Evolutionary conservation across 805 yeast genomes (phyloP).

Genomic region (Monosporozyma aquatica): DNA sequence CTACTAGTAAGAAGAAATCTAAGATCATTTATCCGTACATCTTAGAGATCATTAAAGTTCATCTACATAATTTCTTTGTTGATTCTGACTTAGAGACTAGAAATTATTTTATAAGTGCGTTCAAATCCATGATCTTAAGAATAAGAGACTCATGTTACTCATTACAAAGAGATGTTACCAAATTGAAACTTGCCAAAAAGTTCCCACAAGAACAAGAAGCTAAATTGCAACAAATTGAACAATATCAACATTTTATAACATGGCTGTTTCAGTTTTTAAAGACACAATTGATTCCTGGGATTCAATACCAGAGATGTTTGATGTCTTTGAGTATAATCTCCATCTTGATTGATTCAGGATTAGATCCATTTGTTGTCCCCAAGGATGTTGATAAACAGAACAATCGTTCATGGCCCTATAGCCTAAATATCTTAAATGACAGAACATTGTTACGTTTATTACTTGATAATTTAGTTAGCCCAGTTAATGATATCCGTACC

Average conservation of each 20-base stretch:
- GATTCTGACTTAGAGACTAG: conserved; percentile 63
- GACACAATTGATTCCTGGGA: conserved; percentile 42
- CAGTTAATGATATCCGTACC: conserved; percentile 69
- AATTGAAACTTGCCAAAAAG: conserved; percentile 30
- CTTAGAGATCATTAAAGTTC: conserved; percentile 36
- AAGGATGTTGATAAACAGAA: conserved; percentile 35
- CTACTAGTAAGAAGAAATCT: conserved; percentile 55
- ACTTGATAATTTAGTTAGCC: conserved; percentile 54
- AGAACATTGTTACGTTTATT: conserved; percentile 38
- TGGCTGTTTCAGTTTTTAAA: conserved; percentile 33
- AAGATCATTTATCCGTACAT: conserved; percentile 41
- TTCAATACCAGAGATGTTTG: conserved; percentile 45
- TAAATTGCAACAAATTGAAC: conserved; percentile 24
- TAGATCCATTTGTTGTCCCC: conserved; percentile 39
- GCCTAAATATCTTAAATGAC: conserved; percentile 35
- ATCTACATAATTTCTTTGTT: conserved; percentile 44
- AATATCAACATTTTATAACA: conserved; percentile 33
- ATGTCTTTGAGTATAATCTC: conserved; percentile 41
- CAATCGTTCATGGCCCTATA: conserved; percentile 42
- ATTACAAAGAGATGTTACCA: conserved; percentile 41
- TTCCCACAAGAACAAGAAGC: conserved; percentile 35
- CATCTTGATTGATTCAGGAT: conserved; percentile 43
- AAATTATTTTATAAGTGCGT: conserved; percentile 50
- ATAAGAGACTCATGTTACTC: conserved; percentile 62
- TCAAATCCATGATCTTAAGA: conserved; percentile 55